Conservation (phyloP, 768 basidiomycete genomes). For the Termitomyces sp. region DNA sequence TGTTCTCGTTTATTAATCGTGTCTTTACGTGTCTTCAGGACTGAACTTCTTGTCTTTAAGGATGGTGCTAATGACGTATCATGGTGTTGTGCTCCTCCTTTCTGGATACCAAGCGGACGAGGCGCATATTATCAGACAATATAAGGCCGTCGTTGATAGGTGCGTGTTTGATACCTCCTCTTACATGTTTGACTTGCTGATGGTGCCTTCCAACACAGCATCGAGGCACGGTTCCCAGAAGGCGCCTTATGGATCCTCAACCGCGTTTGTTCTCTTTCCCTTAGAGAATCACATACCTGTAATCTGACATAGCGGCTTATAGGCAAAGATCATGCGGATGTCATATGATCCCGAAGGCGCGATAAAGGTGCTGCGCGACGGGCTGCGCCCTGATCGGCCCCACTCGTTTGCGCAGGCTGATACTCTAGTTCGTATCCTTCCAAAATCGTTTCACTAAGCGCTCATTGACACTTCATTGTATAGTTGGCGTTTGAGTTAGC, state of each 20-base stretch:
- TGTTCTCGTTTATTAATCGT: constrained; percentile 6
- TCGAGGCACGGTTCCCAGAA: constrained; percentile 55
- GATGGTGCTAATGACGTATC: constrained; percentile 78
- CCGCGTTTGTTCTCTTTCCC: constrained; percentile 36
- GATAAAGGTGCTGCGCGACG: constrained; percentile 56
- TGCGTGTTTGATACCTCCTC: constrained; percentile 24
- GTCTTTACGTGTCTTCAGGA: background rate
- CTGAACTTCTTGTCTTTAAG: constrained; percentile 25
- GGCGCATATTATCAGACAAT: constrained; percentile 56
- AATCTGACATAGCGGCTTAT: background rate
- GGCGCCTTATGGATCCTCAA: constrained; percentile 77
- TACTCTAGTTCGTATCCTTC: constrained; percentile 47
- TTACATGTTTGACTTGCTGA: background rate
- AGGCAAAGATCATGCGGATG: constrained; percentile 4
- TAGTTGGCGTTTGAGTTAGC: constrained; percentile 76
- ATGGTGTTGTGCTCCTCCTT: constrained; percentile 66
- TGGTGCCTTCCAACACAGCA: constrained; percentile 26
- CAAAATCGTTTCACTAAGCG: background rate
- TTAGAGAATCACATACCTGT: background rate
- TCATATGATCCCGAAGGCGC: constrained; percentile 54
- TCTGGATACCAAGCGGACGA: constrained; percentile 79
- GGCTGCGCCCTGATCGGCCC: constrained; percentile 49
- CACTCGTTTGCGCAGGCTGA: constrained; percentile 70
- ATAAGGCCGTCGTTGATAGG: constrained; percentile 62
- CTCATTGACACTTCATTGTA: background rate